Conservation (phyloP, 1,284 basidiomycete genomes). For the Bjerkandera adusta region DNA sequence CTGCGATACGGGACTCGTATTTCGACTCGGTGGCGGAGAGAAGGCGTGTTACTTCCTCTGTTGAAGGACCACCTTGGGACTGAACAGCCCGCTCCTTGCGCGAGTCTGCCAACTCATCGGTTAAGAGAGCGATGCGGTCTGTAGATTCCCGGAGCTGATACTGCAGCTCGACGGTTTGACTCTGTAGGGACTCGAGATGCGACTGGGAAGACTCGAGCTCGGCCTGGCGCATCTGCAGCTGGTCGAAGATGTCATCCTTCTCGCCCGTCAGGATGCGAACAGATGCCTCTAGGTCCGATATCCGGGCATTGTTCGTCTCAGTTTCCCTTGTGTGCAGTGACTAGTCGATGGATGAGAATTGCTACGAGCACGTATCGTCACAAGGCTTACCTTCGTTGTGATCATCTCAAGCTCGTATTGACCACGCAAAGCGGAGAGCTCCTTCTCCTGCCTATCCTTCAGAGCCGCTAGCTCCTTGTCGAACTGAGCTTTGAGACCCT, state of each 20-base stretch:
- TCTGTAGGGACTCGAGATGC: slow-evolving; percentile 70
- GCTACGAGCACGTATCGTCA: background rate
- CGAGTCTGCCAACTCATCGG: slow-evolving; percentile 70
- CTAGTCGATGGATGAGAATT: slow-evolving; percentile 43
- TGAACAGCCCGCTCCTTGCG: slow-evolving; percentile 55
- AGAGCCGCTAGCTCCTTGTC: slow-evolving; percentile 69
- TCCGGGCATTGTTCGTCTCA: slow-evolving; percentile 56
- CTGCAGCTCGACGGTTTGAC: slow-evolving; percentile 78
- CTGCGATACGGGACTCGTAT: slow-evolving; percentile 72
- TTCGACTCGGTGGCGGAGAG: slow-evolving; percentile 76
- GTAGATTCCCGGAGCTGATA: slow-evolving; percentile 81
- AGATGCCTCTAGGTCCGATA: slow-evolving; percentile 68
- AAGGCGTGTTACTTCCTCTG: slow-evolving; percentile 73
- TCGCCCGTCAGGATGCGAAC: slow-evolving; percentile 66
- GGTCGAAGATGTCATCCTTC: slow-evolving; percentile 80
- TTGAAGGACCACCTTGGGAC: slow-evolving; percentile 46
- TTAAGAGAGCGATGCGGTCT: slow-evolving; percentile 68
- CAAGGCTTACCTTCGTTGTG: slow-evolving; percentile 62
- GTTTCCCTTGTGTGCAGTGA: slow-evolving; percentile 69
- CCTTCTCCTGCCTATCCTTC: slow-evolving; percentile 74
- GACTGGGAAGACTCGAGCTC: slow-evolving; percentile 82
- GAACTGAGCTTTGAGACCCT: slow-evolving; percentile 67
- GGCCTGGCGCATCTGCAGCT: slow-evolving; percentile 81
- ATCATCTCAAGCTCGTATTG: slow-evolving; percentile 79
- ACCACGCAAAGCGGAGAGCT: slow-evolving; percentile 59